phyloP scores from a whole-genome alignment of 805 yeast species.

The Clavispora fructus region DNA sequence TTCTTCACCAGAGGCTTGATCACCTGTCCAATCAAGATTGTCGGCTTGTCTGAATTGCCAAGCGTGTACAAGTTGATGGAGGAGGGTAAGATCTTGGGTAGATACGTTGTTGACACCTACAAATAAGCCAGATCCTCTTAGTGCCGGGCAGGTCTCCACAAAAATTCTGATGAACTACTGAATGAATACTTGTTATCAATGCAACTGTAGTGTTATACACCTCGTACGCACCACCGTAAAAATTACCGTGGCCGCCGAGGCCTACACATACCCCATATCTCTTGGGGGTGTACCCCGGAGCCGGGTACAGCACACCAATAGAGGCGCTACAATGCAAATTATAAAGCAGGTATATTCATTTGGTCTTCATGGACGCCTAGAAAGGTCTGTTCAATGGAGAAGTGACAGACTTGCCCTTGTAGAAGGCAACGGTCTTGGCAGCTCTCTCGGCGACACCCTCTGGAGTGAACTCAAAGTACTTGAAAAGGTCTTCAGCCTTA shows the following conservation, averaged over 20 bases:
- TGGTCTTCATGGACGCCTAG: slow-evolving; percentile 22
- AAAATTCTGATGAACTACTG: neutral
- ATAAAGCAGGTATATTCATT: neutral
- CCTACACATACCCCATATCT: too few relatives aligned
- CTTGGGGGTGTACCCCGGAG: too few relatives aligned
- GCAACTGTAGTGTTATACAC: neutral
- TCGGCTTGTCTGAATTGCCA: slow-evolving; percentile 68
- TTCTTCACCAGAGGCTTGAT: slow-evolving; percentile 70
- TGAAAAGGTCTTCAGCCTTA: slow-evolving; percentile 76
- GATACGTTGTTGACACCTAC: slow-evolving; percentile 79
- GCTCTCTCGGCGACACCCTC: slow-evolving; percentile 91
- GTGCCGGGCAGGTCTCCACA: neutral
- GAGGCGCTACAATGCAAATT: too few relatives aligned
- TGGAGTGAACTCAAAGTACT: slow-evolving; percentile 83
- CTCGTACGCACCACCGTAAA: neutral
- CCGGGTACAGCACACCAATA: too few relatives aligned
- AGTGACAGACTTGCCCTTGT: slow-evolving; percentile 64
- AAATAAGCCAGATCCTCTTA: slow-evolving; percentile 3
- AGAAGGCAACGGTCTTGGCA: slow-evolving; percentile 69
- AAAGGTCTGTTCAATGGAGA: slow-evolving; percentile 83
- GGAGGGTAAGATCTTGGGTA: slow-evolving; percentile 79
- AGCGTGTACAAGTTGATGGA: slow-evolving; percentile 71
- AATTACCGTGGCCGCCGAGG: too few relatives aligned
- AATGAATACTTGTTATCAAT: neutral
- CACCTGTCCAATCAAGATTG: slow-evolving; percentile 68